Base-by-base conservation (phyloP, 2,329 filamentous ascomycete species). In the Botrytis cinerea region DNA sequence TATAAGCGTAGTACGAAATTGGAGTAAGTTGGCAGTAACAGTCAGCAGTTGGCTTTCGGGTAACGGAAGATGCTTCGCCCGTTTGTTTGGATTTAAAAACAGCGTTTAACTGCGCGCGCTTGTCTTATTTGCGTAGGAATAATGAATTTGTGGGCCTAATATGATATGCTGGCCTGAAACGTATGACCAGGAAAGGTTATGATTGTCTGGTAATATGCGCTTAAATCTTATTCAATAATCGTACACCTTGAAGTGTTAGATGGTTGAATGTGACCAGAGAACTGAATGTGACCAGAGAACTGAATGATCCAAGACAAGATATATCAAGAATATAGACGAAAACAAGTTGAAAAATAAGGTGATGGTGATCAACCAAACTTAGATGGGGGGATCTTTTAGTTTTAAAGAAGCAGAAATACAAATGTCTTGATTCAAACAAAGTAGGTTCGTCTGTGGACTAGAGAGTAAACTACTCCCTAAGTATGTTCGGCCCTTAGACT, bases 81-180 rank as follows among this genome's bases (percentile, higher is more conserved):
- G 60, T 66, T 43, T 22, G 48, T 64, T 61, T 43, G n/a, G 40
- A 32, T 57, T n/a, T 3, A 10, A 38, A 69, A 43, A 9, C n/a
- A 57, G 35, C 66, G 18, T n/a, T 25, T 70, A 35, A 46, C 35
- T 61, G 63, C 63, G 71, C 62, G 71, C 63, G 62, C 66, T 69
- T 72, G 40, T 40, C 35, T 48, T 40, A 38, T 14, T 38, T 25
- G 45, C 9, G 60, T 8, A 28, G 40, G 61, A 45, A 40, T 16
- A 9, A 18, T 25, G 6, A 60, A 43, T 45, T 5, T n/a, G 54
- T 57, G 60, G 70, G 60, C 45, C 70, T 32, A 38, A 38, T 35
- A 61, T 48, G 32, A 7, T 60, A 59, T 35, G 62, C 32, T 25
- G 62, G 38, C 25, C n/a, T 72, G 48, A 46, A 43, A 68, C 40